Percentiles rank a stretch among this genome's conserved stretches.
Evolutionary conservation across 495 filamentous ascomycete genomes (phyloP).

Genomic region (Lineolata rhizophorae): DNA sequence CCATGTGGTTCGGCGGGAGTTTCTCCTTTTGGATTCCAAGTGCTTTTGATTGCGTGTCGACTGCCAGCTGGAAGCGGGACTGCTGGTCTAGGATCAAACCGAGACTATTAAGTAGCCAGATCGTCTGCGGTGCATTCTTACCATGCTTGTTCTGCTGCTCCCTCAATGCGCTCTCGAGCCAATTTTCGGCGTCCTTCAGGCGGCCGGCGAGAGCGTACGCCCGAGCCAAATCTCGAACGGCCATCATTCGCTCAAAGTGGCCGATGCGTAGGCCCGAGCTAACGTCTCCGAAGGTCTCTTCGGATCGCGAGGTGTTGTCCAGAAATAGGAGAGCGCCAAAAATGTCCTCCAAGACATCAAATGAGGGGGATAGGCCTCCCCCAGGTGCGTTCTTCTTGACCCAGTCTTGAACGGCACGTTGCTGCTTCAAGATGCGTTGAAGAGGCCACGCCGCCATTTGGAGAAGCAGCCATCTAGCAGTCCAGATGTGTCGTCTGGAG

Average conservation of each 20-base stretch:
- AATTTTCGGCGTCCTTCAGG: neutral
- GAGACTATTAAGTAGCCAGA: neutral
- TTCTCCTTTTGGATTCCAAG: neutral
- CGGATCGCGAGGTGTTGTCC: too few relatives aligned
- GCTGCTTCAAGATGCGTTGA: neutral
- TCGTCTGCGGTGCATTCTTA: neutral
- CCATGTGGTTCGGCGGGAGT: neutral
- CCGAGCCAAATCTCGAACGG: neutral
- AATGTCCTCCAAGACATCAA: too few relatives aligned
- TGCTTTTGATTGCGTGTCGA: neutral
- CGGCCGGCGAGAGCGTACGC: neutral
- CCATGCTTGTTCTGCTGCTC: neutral
- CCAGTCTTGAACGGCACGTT: neutral
- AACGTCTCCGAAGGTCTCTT: too few relatives aligned
- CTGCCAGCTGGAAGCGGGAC: neutral
- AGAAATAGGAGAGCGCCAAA: too few relatives aligned
- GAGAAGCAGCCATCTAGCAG: neutral
- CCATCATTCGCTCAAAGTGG: neutral
- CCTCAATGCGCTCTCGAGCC: neutral
- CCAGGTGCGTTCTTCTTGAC: too few relatives aligned
- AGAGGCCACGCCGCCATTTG: neutral
- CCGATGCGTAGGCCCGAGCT: too few relatives aligned
- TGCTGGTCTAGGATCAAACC: neutral
- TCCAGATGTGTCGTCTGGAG: neutral
- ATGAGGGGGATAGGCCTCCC: too few relatives aligned